Evolutionary conservation across 495 filamentous ascomycete genomes (phyloP).

Genomic region (Xylaria longipes): DNA sequence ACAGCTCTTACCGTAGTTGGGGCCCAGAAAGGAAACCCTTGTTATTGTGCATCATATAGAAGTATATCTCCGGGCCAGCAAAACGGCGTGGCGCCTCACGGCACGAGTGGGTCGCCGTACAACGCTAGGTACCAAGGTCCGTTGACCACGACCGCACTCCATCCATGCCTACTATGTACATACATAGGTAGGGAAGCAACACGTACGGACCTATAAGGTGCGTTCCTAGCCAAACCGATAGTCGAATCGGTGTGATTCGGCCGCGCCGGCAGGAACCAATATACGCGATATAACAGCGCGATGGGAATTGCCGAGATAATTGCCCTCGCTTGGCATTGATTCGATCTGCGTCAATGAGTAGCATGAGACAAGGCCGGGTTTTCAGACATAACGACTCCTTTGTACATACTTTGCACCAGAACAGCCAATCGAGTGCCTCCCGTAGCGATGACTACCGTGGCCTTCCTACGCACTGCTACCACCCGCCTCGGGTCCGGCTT

Average conservation of each 20-base stretch:
- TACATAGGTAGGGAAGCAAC: not conserved
- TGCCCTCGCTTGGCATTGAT: not conserved
- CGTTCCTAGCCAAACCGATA: not conserved
- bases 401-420: not conserved
- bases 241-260: not conserved
- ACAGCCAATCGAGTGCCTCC: conserved; percentile 28
- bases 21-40: not conserved
- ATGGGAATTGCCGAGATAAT: not conserved
- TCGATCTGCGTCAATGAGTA: not conserved
- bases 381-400: not conserved
- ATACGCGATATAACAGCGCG: not conserved
- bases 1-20: not conserved
- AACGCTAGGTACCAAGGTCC: conserved; percentile 9
- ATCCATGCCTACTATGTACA: not conserved
- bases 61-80: conserved; percentile 5
- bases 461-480: not conserved
- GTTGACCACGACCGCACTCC: not conserved
- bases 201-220: not conserved
- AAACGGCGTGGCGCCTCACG: conserved; percentile 16
- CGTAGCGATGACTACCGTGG: conserved; percentile 31
- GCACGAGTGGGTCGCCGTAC: conserved; percentile 21
- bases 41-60: not conserved
- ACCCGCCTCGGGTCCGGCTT: conserved; percentile 11
- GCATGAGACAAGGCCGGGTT: not conserved
- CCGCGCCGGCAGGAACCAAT: not conserved